phyloP scores from a whole-genome alignment of 495 filamentous ascomycete species.

The Aspergillus sclerotioniger region DNA sequence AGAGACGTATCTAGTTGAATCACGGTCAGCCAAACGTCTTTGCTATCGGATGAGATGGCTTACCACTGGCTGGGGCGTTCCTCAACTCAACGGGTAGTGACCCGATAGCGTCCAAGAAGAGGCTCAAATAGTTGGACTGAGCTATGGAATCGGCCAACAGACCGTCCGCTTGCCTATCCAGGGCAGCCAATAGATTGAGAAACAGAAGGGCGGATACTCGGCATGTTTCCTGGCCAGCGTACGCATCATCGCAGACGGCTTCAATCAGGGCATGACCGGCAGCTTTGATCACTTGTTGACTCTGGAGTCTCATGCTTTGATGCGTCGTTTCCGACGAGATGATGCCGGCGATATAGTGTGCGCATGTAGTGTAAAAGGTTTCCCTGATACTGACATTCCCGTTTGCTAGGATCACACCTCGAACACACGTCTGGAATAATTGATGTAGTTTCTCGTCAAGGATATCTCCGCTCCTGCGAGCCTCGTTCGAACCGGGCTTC shows the following conservation, averaged over 20 bases:
- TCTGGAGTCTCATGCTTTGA: constrained; percentile 53
- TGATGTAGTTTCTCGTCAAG: constrained; percentile 87
- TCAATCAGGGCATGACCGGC: constrained; percentile 78
- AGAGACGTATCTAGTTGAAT: constrained; percentile 47
- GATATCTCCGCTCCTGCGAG: constrained; percentile 60
- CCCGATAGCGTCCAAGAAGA: constrained; percentile 81
- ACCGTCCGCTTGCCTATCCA: constrained; percentile 64
- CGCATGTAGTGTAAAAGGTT: constrained; percentile 82
- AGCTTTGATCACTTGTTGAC: constrained; percentile 69
- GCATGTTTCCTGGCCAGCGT: constrained; percentile 74
- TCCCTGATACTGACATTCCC: constrained; percentile 71
- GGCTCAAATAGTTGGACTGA: constrained; percentile 82
- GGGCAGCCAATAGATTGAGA: constrained; percentile 63
- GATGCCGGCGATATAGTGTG: constrained; percentile 76
- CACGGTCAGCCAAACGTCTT: constrained; percentile 17
- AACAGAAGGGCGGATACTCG: constrained; percentile 81
- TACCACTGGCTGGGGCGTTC: constrained; percentile 51
- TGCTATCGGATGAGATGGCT: constrained; percentile 15
- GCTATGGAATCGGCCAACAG: constrained; percentile 76
- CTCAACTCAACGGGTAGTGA: constrained; percentile 64
- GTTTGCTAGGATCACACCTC: constrained; percentile 68
- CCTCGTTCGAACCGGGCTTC: constrained; percentile 37
- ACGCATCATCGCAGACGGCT: constrained; percentile 89
- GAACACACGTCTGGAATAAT: constrained; percentile 79
- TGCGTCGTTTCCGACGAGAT: constrained; percentile 44